A percentile compares a stretch with the other conserved stretches of the same genome.
Conservation (phyloP, 2,329 filamentous ascomycete genomes). For the Nemania sp. region DNA sequence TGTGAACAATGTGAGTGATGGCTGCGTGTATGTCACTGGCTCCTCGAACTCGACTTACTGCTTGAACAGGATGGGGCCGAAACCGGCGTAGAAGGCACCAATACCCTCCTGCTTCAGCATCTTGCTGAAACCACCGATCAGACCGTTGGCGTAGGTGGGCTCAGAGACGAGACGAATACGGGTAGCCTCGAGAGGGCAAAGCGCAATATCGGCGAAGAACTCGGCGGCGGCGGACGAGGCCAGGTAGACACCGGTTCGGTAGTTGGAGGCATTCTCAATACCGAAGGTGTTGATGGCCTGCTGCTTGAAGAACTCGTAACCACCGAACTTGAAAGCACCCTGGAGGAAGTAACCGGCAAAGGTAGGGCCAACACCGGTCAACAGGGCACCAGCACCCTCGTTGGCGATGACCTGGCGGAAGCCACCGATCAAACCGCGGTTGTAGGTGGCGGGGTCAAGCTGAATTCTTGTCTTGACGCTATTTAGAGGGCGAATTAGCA, state of each 20-base stretch:
- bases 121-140: conserved; percentile 75
- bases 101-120: conserved; percentile 76
- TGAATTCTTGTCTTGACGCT: conserved; percentile 86
- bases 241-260: conserved; percentile 76
- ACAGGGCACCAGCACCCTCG: conserved; percentile 78
- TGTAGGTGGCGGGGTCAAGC: conserved; percentile 80
- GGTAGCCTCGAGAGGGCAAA: conserved; percentile 82
- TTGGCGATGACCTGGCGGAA: conserved; percentile 77
- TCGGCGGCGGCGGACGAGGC: conserved; percentile 66
- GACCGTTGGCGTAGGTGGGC: conserved; percentile 76
- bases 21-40: neutral
- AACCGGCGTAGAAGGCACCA: conserved; percentile 80
- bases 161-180: conserved; percentile 82
- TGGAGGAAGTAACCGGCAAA: conserved; percentile 83
- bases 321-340: conserved; percentile 83
- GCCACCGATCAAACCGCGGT: conserved; percentile 78
- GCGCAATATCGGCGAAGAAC: conserved; percentile 72
- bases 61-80: conserved; percentile 79
- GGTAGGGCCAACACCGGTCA: conserved; percentile 79
- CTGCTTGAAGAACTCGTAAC: conserved; percentile 87
- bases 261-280: conserved; percentile 72
- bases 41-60: conserved; percentile 60
- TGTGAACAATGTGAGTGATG: conserved; percentile 47
- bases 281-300: conserved; percentile 77
- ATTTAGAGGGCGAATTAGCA: conserved; percentile 33